These are phyloP conservation scores for Venturia oleaginea DNA, from an alignment of 2,329 filamentous ascomycete species.

Conservation along the genomic window DNA sequence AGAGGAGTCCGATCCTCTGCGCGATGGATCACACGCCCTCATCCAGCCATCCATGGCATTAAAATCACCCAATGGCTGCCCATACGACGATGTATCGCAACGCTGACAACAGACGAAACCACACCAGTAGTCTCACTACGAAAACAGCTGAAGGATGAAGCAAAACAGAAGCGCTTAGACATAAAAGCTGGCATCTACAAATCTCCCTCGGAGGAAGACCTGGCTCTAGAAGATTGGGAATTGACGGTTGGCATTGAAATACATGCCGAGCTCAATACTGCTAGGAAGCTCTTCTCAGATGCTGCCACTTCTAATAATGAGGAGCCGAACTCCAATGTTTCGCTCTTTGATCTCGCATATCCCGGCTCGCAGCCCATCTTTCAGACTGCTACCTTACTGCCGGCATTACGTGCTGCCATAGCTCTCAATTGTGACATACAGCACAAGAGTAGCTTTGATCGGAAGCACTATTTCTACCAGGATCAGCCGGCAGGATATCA, in stretches of 20 bases:
- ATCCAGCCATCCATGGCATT: not conserved
- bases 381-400: constrained; percentile 72
- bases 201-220: constrained; percentile 16
- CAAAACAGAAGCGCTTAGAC: constrained; percentile 23
- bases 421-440: constrained; percentile 75
- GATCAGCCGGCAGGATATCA: constrained; percentile 96
- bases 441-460: constrained; percentile 71
- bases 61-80: not conserved
- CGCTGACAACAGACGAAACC: not conserved
- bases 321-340: constrained; percentile 72
- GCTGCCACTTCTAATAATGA: constrained; percentile 28
- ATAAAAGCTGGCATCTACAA: constrained; percentile 12
- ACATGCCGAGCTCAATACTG: constrained; percentile 88
- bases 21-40: not conserved
- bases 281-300: constrained; percentile 79
- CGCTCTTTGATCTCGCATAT: constrained; percentile 79
- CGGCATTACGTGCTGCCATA: constrained; percentile 81
- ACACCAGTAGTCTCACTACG: constrained; percentile 22
- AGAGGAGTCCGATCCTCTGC: not conserved
- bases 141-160: constrained; percentile 34
- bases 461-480: constrained; percentile 99
- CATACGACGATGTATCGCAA: not conserved
- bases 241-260: constrained; percentile 95
- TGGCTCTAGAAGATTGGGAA: constrained; percentile 59
- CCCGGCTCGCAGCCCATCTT: constrained; percentile 83